Evolutionary conservation across 352 stramenopile species (phyloP).

Genomic region (Globisporangium emineosum): DNA sequence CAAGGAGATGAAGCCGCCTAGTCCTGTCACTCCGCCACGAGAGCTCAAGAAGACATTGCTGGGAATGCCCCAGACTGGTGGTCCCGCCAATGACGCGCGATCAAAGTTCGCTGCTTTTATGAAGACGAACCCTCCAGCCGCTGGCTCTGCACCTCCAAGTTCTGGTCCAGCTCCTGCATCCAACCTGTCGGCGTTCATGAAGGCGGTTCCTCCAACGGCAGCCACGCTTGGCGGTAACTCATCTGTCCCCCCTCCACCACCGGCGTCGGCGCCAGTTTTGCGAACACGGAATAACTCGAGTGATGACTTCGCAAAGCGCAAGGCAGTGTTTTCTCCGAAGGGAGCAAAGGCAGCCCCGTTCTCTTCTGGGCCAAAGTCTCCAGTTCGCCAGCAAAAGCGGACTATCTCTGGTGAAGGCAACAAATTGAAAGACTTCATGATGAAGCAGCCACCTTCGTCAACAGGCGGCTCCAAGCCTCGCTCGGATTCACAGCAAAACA

Average conservation of each 20-base stretch:
- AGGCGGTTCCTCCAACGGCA: constrained; percentile 26
- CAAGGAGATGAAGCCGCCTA: constrained; percentile 31
- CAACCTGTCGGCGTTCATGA: constrained; percentile 28
- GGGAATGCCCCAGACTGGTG: constrained; percentile 19
- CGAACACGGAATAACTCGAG: constrained; percentile 28
- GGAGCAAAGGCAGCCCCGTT: constrained; percentile 18
- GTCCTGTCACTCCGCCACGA: constrained; percentile 25
- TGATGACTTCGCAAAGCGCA: constrained; percentile 56
- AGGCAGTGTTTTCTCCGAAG: constrained; percentile 59
- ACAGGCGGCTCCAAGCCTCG: constrained; percentile 38
- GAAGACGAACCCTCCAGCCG: constrained; percentile 57
- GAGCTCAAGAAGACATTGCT: constrained; percentile 20
- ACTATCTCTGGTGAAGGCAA: constrained; percentile 29
- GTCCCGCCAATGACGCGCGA: constrained; percentile 30
- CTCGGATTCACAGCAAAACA: constrained; percentile 59
- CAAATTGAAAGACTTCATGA: constrained; percentile 80
- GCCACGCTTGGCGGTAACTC: constrained; percentile 7
- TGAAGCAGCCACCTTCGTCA: constrained; percentile 52
- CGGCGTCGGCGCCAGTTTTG: constrained; percentile 28
- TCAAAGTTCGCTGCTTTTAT: constrained; percentile 86
- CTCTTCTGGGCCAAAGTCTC: constrained; percentile 16
- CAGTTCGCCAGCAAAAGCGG: constrained; percentile 3
- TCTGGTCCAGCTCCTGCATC: constrained; percentile 19
- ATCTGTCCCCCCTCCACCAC: constrained; percentile 14
- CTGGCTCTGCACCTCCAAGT: constrained; percentile 17